Evolutionary conservation across 441 rosid species (phyloP).

Genomic region (Pelargonium myrrhifolium): DNA sequence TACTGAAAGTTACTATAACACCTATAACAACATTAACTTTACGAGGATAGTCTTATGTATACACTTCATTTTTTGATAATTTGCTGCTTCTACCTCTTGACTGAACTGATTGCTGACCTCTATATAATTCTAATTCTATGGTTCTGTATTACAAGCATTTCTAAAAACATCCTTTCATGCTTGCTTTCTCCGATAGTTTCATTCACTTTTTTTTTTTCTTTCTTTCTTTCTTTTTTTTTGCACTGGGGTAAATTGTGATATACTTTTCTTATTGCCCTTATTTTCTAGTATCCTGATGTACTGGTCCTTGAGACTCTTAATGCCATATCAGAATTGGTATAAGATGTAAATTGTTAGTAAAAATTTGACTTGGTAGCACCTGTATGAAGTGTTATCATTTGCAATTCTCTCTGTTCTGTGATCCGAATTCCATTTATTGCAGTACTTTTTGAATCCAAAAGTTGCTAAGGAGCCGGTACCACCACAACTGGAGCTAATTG

Average conservation of each 20-base stretch:
- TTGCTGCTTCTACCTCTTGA: not conserved
- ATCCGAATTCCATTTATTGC: constrained; percentile 13
- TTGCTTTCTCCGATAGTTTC: not conserved
- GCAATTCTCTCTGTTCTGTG: constrained; percentile 7
- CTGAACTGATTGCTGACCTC: not conserved
- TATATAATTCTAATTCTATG: not conserved
- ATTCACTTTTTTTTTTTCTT: not conserved
- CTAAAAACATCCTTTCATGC: not conserved
- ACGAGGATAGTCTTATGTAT: not conserved
- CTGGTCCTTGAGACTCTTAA: constrained; percentile 3
- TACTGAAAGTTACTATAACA: not conserved
- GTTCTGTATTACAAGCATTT: not conserved
- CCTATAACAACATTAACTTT: not conserved
- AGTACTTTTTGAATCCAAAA: constrained; percentile 83
- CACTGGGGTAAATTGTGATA: not conserved
- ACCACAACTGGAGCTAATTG: constrained; percentile 58
- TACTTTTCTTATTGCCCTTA: constrained; percentile 1
- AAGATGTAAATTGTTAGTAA: not conserved
- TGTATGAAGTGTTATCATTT: constrained; percentile 2
- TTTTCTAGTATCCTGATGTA: not conserved
- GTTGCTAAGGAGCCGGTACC: constrained; percentile 77
- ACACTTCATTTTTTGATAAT: not conserved
- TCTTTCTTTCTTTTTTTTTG: too few relatives aligned
- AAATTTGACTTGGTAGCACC: not conserved
- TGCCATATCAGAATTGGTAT: not conserved